Evolutionary conservation across 352 stramenopile species (phyloP).

Genomic region (Halophytophthora batemanensis): DNA sequence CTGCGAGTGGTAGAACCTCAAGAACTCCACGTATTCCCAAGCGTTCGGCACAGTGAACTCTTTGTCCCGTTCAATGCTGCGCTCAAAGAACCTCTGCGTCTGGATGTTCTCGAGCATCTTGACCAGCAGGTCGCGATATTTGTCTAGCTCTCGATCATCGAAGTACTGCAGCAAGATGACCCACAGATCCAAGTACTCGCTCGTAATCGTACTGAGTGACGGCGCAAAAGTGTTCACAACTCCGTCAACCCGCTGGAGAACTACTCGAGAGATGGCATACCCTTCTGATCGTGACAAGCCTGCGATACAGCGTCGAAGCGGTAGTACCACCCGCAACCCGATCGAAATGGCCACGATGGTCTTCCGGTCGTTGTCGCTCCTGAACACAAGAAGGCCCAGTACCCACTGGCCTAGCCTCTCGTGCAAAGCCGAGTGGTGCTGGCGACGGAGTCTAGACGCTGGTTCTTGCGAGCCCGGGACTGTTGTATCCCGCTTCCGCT

Average conservation of each 20-base stretch:
- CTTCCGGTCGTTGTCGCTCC: slow-evolving; percentile 21
- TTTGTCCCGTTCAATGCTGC: slow-evolving; percentile 17
- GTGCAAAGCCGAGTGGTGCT: slow-evolving; percentile 15
- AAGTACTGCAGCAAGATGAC: slow-evolving; percentile 41
- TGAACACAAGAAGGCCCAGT: slow-evolving; percentile 39
- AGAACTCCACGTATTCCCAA: slow-evolving; percentile 34
- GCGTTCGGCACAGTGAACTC: slow-evolving; percentile 19
- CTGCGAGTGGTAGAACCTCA: slow-evolving; percentile 27
- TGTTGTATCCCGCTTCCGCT: slow-evolving; percentile 26
- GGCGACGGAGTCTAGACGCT: slow-evolving; percentile 2
- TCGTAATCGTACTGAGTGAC: slow-evolving; percentile 21
- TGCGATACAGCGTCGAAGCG: slow-evolving; percentile 41
- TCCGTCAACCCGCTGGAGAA: slow-evolving; percentile 49
- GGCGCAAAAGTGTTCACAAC: slow-evolving; percentile 35
- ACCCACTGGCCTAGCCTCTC: slow-evolving; percentile 43
- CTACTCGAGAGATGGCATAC: slow-evolving; percentile 32
- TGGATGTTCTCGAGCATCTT: slow-evolving; percentile 42
- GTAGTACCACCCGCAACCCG: slow-evolving; percentile 42
- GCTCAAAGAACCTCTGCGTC: slow-evolving; percentile 21
- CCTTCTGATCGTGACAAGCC: slow-evolving; percentile 34
- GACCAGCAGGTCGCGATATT: slow-evolving; percentile 34
- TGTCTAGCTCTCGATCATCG: slow-evolving; percentile 47
- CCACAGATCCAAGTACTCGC: slow-evolving; percentile 43
- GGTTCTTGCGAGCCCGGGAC: background rate
- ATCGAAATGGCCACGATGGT: slow-evolving; percentile 30